phyloP scores from a whole-genome alignment of 2,329 filamentous ascomycete genomes.

The Clathrospora elynae region DNA sequence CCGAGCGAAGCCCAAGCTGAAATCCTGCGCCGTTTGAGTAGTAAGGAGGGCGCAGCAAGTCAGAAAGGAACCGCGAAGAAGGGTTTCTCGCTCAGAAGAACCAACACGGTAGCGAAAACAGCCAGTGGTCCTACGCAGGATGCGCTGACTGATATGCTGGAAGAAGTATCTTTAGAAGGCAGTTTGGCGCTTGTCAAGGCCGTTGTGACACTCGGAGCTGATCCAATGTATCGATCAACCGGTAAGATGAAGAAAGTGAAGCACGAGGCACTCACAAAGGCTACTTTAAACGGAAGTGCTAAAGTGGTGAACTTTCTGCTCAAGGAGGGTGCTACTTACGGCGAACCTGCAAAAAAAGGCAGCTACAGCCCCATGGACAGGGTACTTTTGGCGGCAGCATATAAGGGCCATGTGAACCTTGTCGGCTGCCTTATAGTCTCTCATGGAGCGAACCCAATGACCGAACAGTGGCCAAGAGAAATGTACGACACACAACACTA shows the following conservation, averaged over 20 bases:
- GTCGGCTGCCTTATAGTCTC: slow-evolving; percentile 17
- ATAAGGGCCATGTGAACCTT: slow-evolving; percentile 25
- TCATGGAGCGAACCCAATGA: slow-evolving; percentile 25
- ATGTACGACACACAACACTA: slow-evolving; percentile 26
- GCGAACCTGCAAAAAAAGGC: slow-evolving; percentile 18
- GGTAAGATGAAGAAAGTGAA: slow-evolving; percentile 20
- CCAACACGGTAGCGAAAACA: slow-evolving; percentile 10
- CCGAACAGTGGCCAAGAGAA: slow-evolving; percentile 26
- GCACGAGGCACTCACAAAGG: slow-evolving; percentile 25
- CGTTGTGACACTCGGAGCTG: slow-evolving; percentile 14
- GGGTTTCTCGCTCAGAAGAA: slow-evolving; percentile 17
- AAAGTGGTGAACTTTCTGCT: slow-evolving; percentile 22
- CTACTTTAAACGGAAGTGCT: slow-evolving; percentile 19
- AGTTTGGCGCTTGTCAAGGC: slow-evolving; percentile 21
- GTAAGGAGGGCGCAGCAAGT: slow-evolving; percentile 6
- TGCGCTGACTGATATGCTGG: slow-evolving; percentile 15
- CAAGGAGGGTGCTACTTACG: slow-evolving; percentile 21
- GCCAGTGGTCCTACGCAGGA: slow-evolving; percentile 10
- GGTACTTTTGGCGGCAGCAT: slow-evolving; percentile 20
- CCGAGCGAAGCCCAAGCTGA: slow-evolving; percentile 19
- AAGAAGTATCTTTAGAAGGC: slow-evolving; percentile 24
- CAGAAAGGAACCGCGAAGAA: slow-evolving; percentile 16
- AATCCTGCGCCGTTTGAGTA: slow-evolving; percentile 16
- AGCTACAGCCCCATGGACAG: slow-evolving; percentile 19
- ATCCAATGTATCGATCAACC: slow-evolving; percentile 14